These are phyloP conservation scores for Blastocrithidia nonstop DNA, from an alignment of 208 protist genomes.

Conservation along the genomic window DNA sequence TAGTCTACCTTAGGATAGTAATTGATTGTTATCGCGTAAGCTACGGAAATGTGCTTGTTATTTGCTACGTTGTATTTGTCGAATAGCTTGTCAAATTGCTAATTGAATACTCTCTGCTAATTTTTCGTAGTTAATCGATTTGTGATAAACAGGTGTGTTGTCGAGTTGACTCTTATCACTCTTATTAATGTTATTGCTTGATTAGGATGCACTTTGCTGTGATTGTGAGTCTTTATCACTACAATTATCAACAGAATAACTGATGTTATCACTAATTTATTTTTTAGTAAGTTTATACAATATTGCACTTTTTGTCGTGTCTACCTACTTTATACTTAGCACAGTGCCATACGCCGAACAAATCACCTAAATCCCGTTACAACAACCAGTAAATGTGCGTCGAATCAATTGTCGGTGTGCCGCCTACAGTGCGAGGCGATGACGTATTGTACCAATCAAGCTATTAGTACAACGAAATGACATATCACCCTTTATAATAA, in stretches of 20 bases:
- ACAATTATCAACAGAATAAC: conserved; percentile 2
- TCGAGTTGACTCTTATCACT: background rate
- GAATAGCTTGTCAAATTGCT: conserved; percentile 49
- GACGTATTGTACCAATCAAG: conserved; percentile 59
- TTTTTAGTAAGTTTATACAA: conserved; percentile 20
- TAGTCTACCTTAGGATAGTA: conserved; percentile 17
- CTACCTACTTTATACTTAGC: conserved; percentile 26
- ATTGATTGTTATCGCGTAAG: conserved; percentile 31
- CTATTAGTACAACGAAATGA: conserved; percentile 84
- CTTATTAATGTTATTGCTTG: background rate
- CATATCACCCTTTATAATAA: too few species aligned
- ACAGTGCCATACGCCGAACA: conserved; percentile 64
- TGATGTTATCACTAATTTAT: background rate
- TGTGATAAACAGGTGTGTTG: conserved; percentile 1
- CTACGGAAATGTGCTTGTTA: conserved; percentile 42
- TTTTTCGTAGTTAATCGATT: conserved; percentile 25
- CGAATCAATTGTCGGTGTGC: conserved; percentile 41
- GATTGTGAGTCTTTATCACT: background rate
- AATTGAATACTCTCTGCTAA: conserved; percentile 47
- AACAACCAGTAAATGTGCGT: conserved; percentile 41
- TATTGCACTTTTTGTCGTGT: conserved; percentile 31
- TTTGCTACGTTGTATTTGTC: conserved; percentile 46
- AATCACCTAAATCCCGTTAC: conserved; percentile 58
- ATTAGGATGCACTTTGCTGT: background rate
- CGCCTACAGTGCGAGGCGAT: conserved; percentile 59